Evolutionary conservation across 164 flowering plant genomes (phyloP), one percentile per base, ranked within the genome.

Genomic region (Kalanchoe fedtschenkoi): DNA sequence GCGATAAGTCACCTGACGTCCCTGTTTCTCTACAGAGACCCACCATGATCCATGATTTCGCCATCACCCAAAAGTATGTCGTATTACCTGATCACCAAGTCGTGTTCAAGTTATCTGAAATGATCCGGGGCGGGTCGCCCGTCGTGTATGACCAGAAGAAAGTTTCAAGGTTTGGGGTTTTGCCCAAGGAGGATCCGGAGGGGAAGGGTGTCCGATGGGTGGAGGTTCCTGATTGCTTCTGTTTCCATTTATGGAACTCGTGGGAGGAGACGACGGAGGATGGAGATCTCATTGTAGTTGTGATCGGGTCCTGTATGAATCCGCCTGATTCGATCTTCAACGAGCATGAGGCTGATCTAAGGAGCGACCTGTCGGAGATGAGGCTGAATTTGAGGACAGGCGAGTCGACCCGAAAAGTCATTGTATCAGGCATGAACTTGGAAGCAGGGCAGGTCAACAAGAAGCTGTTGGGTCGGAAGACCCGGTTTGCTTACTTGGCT

Each of bases 301-400:
- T 58, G 38, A 58, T 58, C 19, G 61, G 61, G 15, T 58, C 61
- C 2, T 58, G 61, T 24, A 58, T 58, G 61, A 58, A 33, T 16
- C 61, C 61, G 4, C 35, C 61, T 29, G 61, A 58, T 58, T 58
- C 61, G n/a, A 58, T 58, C 38, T 58, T 58, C 61, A 58, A 58
- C 22, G 61, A 58, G 38, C 35, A 30, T 32, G 61, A 58, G 10
- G 34, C 35, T 6, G 61, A 34, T 16, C 61, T 58, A 15, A 58
- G 22, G 13, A 58, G 61, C 32, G 61, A 32, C 22, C 16, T 58
- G 19, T 58, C 61, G 4, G 61, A 58, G 17, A 58, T 58, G 8
- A 33, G 61, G 16, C 61, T 58, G 3, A 58, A 58, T 33, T 16
- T 58, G 38, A 58, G 38, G 38, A 58, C 61, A 32, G 38, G 39